Percentiles rank a stretch among this genome's conserved stretches.
Conservation (phyloP, 202 grass and related monocot genomes). For the Carex sylvatica region DNA sequence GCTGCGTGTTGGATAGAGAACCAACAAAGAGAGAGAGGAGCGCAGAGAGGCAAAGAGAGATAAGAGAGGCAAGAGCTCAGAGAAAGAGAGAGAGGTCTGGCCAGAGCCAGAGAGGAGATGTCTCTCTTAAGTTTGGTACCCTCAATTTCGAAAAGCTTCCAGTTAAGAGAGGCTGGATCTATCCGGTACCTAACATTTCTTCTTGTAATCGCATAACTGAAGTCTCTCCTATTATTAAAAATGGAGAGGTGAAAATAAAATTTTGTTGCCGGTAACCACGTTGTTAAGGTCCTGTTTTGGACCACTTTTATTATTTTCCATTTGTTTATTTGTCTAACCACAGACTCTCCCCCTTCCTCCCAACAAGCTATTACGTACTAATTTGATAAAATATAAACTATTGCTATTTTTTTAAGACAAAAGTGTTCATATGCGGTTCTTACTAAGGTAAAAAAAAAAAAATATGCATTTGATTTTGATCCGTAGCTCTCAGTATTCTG, state of each 20-base stretch:
- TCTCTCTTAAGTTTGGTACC: constrained; percentile 19
- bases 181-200: background rate
- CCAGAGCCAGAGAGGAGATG: constrained; percentile 17
- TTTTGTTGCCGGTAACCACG: constrained; percentile 30
- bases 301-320: constrained; percentile 24
- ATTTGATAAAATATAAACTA: background rate
- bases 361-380: constrained; percentile 17
- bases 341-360: constrained; percentile 1
- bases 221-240: background rate
- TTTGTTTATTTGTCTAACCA: constrained; percentile 18
- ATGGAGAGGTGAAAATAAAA: background rate
- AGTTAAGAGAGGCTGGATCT: background rate
- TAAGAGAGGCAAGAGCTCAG: constrained; percentile 10
- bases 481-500: background rate
- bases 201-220: background rate
- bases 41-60: constrained; percentile 18
- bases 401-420: background rate
- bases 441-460: background rate
- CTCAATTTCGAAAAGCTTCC: background rate
- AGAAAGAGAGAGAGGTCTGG: constrained; percentile 22
- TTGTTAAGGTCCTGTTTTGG: constrained; percentile 35
- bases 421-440: constrained; percentile 1
- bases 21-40: background rate
- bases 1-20: constrained; percentile 1
- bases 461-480: constrained; percentile 2